Base-by-base conservation (phyloP, 768 basidiomycete genomes). In the Lentinula raphanica region DNA sequence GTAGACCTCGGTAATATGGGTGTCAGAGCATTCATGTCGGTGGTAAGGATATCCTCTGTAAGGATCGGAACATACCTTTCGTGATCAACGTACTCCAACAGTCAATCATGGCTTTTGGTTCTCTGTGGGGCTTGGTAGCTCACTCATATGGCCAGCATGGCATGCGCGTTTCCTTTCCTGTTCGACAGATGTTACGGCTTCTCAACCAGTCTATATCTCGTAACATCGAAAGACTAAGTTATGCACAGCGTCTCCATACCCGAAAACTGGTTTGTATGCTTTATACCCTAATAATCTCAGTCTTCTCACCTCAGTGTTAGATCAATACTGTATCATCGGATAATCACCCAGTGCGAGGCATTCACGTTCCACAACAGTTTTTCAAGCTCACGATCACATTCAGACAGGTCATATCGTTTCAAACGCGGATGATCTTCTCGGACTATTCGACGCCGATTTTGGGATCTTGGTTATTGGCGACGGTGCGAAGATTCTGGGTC, bases 111-210 rank as follows among this genome's bases (percentile, higher is more conserved):
- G 87, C 88, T 0, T 94, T 91, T 63, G 88, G 85, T 29, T 75
- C 82, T 19, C 73, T 92, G 1, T 94, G 91, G 91, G 91, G 90
- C 36, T 75, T 93, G 11, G 84, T 91, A 50, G 79, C 86, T 5
- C 90, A 91, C 66, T 83, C 85, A 0, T 94, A 92, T 62, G 90
- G 91, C 1, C 60, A 75, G 11, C 77, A 80, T 60, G 90, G 91
- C n/a, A 90, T 90, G 84, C 82, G 92, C 9, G 88, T 92, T 5
- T 90, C 90, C 1, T 92, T 92, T 72, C 88, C 88, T 3, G 85
- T 92, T 5, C 81, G 90, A 23, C 90, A 92, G 67, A 90, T 92
- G 79, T 79, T 92, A 49, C 81, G 88, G 19, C 79, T 92, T 8
- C 74, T 92, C 48, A 87, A 86, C 63, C 89, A 92, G 67, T 83